Conservation (phyloP, 805 yeast species). For the Komagataella phaffii region DNA sequence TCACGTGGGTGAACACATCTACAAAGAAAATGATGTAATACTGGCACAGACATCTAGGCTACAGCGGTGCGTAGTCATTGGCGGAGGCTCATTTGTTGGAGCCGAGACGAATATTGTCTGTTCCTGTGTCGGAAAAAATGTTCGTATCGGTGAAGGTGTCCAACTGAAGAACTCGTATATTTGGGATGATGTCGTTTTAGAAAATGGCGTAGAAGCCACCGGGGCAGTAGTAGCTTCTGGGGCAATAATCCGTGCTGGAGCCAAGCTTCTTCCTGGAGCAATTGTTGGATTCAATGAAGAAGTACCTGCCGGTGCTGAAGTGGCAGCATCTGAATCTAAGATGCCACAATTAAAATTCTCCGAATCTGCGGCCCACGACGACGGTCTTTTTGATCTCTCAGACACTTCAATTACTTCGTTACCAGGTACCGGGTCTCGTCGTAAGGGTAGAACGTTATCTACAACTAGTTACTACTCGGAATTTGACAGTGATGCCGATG, state of each 20-base stretch:
- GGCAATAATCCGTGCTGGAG: slow-evolving; percentile 40
- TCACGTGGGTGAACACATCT: slow-evolving; percentile 75
- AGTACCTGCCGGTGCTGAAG: neutral
- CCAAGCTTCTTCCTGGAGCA: slow-evolving; percentile 49
- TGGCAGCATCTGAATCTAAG: neutral
- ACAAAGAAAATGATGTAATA: slow-evolving; percentile 80
- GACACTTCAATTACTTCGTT: slow-evolving; percentile 29
- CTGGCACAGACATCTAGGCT: slow-evolving; percentile 88
- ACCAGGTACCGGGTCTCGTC: neutral
- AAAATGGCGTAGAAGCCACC: slow-evolving; percentile 43
- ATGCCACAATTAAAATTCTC: neutral
- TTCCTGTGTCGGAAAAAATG: slow-evolving; percentile 76
- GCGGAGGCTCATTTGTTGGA: slow-evolving; percentile 64
- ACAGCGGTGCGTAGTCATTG: slow-evolving; percentile 72
- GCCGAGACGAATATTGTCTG: slow-evolving; percentile 53
- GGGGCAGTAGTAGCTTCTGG: slow-evolving; percentile 62
- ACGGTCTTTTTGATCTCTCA: slow-evolving; percentile 32
- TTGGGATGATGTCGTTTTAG: slow-evolving; percentile 74
- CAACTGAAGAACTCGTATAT: slow-evolving; percentile 61
- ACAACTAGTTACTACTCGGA: slow-evolving; percentile 8
- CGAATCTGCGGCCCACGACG: neutral
- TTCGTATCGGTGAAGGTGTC: slow-evolving; percentile 73
- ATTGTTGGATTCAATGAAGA: slow-evolving; percentile 67
- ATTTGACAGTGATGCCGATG: slow-evolving; percentile 23
- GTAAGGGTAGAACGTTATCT: slow-evolving; percentile 22